These are phyloP conservation scores for Panaeolus cyanescens DNA, from an alignment of 768 basidiomycete genomes.

Conservation along the genomic window DNA sequence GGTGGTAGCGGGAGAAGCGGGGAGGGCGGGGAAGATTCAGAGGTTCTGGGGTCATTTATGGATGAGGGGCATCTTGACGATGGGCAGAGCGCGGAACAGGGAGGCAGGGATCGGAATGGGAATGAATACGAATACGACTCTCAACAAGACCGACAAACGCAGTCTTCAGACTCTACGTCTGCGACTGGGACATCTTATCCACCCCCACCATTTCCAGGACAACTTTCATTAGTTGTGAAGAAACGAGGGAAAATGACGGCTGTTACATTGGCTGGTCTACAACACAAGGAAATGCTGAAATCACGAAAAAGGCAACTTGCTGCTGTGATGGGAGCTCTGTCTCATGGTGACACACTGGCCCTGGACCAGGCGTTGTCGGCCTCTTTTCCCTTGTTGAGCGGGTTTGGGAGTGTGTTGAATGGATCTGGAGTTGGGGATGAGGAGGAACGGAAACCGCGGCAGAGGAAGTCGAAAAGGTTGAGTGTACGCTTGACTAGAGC, in stretches of 20 bases:
- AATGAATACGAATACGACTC: background rate
- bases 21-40: conserved; percentile 14
- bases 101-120: conserved; percentile 14
- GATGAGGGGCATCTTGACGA: conserved; percentile 3
- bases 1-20: conserved; percentile 27
- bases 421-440: conserved; percentile 11
- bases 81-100: background rate
- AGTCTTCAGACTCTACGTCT: conserved; percentile 2
- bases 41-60: background rate
- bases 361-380: conserved; percentile 77
- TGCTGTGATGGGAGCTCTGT: conserved; percentile 66
- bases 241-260: conserved; percentile 50
- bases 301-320: conserved; percentile 70
- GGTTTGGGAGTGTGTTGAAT: conserved; percentile 9
- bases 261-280: conserved; percentile 68
- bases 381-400: conserved; percentile 27
- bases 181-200: conserved; percentile 15
- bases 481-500: conserved; percentile 47
- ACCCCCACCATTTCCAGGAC: conserved; percentile 25
- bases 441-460: conserved; percentile 25
- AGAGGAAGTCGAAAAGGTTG: conserved; percentile 58
- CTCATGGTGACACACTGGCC: conserved; percentile 69
- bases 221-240: conserved; percentile 19
- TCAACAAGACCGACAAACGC: conserved; percentile 8
- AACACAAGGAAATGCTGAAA: conserved; percentile 75